phyloP scores from a whole-genome alignment of 169 alveolate species.

The Cyclospora cayetanensis region DNA sequence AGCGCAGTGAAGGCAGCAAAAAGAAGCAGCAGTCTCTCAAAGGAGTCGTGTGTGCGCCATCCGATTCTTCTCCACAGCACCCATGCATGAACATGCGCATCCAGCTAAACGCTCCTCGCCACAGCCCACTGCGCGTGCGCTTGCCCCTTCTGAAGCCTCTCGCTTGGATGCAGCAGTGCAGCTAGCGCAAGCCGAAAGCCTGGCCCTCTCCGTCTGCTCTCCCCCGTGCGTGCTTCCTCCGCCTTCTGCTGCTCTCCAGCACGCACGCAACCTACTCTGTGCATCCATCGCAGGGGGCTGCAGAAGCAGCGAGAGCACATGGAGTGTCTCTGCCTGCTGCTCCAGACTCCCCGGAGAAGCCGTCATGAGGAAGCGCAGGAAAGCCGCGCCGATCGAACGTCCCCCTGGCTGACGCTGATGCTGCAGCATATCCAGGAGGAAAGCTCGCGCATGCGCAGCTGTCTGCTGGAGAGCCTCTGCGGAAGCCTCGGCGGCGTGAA shows the following conservation, averaged over 20 bases:
- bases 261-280: not conserved
- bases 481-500: slow-evolving; percentile 37
- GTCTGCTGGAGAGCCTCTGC: slow-evolving; percentile 50
- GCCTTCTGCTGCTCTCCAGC: not conserved
- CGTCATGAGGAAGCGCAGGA: slow-evolving; percentile 47
- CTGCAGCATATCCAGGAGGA: slow-evolving; percentile 3
- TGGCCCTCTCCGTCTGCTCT: too few relatives aligned
- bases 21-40: not conserved
- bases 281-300: slow-evolving; percentile 38
- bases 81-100: too few relatives aligned
- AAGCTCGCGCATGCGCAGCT: slow-evolving; percentile 32
- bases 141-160: too few relatives aligned
- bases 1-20: not conserved
- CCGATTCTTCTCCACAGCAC: too few relatives aligned
- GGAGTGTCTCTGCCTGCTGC: slow-evolving; percentile 53
- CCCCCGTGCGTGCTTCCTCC: too few relatives aligned
- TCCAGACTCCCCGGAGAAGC: slow-evolving; percentile 24
- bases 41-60: too few relatives aligned
- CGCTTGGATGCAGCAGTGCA: not conserved
- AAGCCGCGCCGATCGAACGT: slow-evolving; percentile 35
- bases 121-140: too few relatives aligned
- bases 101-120: too few relatives aligned
- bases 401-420: slow-evolving; percentile 48
- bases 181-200: not conserved
- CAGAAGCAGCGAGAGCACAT: slow-evolving; percentile 43